Conservation (phyloP, 345 rosid genomes). For the Hibiscus tridactylites region DNA sequence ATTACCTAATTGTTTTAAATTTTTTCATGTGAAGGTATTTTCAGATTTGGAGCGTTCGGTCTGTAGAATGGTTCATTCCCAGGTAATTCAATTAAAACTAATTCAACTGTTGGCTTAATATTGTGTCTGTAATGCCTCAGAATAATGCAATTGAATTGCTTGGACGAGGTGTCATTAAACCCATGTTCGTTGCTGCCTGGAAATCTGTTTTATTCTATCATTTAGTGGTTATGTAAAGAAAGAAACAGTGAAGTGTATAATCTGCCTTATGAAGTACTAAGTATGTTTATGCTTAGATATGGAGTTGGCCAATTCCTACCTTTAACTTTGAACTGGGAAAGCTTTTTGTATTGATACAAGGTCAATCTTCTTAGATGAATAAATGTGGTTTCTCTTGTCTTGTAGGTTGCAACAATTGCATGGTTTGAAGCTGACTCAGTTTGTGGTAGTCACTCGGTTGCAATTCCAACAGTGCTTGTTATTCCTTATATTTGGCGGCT, state of each 20-base stretch:
- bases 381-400: constrained; percentile 14
- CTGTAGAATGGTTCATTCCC: constrained; percentile 89
- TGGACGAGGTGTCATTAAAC: not conserved
- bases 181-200: not conserved
- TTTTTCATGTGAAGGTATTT: constrained; percentile 60
- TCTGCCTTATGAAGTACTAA: too few species aligned
- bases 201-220: too few species aligned
- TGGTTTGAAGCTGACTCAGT: constrained; percentile 99
- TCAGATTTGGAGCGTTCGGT: constrained; percentile 93
- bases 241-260: too few species aligned
- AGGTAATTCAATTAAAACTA: constrained; percentile 35
- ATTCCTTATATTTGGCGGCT: constrained; percentile 81
- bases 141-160: not conserved
- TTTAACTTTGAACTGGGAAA: not conserved
- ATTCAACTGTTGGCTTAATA: not conserved
- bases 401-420: constrained; percentile 93
- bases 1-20: not conserved
- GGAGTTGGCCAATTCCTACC: too few species aligned
- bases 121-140: not conserved
- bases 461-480: constrained; percentile 80
- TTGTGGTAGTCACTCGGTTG: constrained; percentile 88
- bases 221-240: too few species aligned
- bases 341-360: not conserved
- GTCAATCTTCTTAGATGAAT: not conserved
- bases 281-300: too few species aligned